phyloP scores from a whole-genome alignment of 176 grass and related monocot genomes.

The Urochloa ruziziensis region DNA sequence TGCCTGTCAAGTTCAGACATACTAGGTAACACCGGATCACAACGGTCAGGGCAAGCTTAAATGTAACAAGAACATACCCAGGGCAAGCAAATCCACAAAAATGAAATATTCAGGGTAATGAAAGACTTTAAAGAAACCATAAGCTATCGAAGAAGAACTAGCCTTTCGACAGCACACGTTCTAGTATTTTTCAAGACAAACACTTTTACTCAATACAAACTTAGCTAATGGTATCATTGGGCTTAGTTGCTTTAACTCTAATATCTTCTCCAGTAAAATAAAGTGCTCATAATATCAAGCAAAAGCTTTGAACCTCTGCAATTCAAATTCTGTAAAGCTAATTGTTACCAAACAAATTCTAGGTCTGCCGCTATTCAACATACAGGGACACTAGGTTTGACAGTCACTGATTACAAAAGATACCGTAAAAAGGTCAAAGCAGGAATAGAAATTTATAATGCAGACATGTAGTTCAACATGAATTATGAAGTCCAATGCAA shows the following conservation, averaged over 20 bases:
- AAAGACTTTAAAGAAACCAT: neutral
- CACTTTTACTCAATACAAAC: neutral
- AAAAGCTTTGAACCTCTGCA: neutral
- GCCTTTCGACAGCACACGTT: neutral
- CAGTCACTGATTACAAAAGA: neutral
- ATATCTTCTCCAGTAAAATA: neutral
- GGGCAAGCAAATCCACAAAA: neutral
- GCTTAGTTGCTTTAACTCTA: neutral
- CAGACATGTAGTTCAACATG: neutral
- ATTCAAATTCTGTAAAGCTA: neutral
- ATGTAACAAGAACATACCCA: neutral
- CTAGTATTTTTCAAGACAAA: neutral
- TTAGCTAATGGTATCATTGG: neutral
- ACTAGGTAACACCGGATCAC: neutral
- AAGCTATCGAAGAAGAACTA: neutral
- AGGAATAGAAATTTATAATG: constrained; percentile 8
- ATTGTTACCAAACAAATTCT: constrained; percentile 1
- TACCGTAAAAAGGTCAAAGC: neutral
- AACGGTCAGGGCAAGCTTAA: neutral
- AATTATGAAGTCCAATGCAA: constrained; percentile 1
- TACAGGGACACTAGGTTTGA: neutral
- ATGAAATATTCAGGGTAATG: neutral
- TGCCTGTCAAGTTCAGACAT: neutral
- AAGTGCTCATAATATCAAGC: neutral
- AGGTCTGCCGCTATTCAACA: neutral